phyloP scores from a whole-genome alignment of 495 filamentous ascomycete genomes.

The Neurospora africana region DNA sequence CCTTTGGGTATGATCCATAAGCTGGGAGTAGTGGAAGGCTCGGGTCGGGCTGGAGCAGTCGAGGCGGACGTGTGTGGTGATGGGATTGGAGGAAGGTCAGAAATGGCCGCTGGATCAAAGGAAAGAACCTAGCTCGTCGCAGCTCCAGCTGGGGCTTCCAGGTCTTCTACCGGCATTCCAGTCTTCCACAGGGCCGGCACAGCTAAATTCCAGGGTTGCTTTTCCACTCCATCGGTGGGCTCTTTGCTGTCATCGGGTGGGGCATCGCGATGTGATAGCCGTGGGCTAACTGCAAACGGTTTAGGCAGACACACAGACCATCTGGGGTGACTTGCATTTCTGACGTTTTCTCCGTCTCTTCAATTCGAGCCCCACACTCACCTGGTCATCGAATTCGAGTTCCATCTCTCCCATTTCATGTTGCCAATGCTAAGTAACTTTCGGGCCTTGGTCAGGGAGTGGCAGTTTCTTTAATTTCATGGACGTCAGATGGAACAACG shows the following conservation, averaged over 20 bases:
- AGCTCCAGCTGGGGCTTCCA: not conserved
- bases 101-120: not conserved
- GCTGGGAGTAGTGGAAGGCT: not conserved
- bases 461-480: not conserved
- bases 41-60: not conserved
- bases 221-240: not conserved
- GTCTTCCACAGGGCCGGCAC: not conserved
- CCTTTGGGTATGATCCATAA: slow-evolving; percentile 14
- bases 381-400: not conserved
- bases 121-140: not conserved
- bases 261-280: not conserved
- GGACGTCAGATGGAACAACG: not conserved
- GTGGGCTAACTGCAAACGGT: not conserved
- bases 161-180: not conserved
- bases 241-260: not conserved
- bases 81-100: not conserved
- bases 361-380: not conserved
- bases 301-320: not conserved
- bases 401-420: not conserved
- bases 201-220: not conserved
- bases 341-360: not conserved
- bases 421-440: not conserved
- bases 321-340: not conserved
- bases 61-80: not conserved
- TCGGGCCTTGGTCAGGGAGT: not conserved